phyloP scores from a whole-genome alignment of 2,329 filamentous ascomycete genomes.

The Lachnellula subtilissima region DNA sequence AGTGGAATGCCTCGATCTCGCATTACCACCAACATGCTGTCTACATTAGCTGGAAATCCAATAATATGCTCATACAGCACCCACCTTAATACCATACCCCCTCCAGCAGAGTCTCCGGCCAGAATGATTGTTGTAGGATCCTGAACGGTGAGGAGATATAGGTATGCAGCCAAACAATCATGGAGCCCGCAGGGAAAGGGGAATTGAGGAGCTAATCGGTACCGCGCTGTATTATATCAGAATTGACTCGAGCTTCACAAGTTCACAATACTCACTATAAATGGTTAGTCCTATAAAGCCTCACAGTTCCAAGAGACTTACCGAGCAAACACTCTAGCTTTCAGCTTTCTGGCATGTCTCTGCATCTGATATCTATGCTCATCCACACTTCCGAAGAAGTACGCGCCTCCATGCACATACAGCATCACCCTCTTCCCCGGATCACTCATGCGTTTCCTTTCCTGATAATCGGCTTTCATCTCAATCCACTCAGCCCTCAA shows the following conservation, averaged over 20 bases:
- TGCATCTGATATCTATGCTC: constrained; percentile 99
- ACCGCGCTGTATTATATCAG: constrained; percentile 48
- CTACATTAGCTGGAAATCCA: neutral
- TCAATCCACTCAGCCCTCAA: constrained; percentile 92
- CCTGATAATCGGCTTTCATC: constrained; percentile 77
- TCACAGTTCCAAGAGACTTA: constrained; percentile 26
- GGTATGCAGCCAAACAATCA: constrained; percentile 83
- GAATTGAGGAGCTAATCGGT: constrained; percentile 86
- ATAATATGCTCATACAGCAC: constrained; percentile 9
- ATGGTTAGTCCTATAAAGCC: constrained; percentile 4
- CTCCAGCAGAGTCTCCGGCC: constrained; percentile 90
- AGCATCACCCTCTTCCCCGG: constrained; percentile 75
- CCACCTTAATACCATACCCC: constrained; percentile 73
- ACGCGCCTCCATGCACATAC: constrained; percentile 90
- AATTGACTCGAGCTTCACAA: neutral
- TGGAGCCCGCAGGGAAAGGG: constrained; percentile 91
- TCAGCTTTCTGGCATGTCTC: constrained; percentile 87
- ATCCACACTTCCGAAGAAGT: constrained; percentile 93
- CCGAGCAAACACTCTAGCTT: constrained; percentile 79
- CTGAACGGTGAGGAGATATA: constrained; percentile 73
- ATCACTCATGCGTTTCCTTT: constrained; percentile 58
- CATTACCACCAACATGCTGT: constrained; percentile 65
- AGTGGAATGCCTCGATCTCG: constrained; percentile 79
- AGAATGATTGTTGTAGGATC: constrained; percentile 78
- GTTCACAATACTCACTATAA: constrained; percentile 18